These are phyloP conservation scores for Cymbopogon citratus DNA, from an alignment of 176 grass and related monocot genomes.

Conservation along the genomic window DNA sequence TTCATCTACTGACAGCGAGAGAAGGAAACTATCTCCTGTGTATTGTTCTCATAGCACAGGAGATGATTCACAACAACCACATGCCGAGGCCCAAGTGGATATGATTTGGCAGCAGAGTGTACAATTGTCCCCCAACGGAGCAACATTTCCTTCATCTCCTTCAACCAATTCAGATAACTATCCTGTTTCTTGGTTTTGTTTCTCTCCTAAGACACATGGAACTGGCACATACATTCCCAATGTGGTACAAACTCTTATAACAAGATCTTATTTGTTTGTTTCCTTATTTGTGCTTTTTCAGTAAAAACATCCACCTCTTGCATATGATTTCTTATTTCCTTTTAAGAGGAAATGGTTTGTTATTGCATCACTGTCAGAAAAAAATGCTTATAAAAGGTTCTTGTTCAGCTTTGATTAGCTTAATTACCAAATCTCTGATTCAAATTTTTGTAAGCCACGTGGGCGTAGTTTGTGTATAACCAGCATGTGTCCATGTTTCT, in stretches of 20 bases:
- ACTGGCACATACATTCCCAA: slow-evolving; percentile 37
- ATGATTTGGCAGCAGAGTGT: slow-evolving; percentile 25
- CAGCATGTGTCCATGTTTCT: not conserved
- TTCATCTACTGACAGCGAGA: slow-evolving; percentile 11
- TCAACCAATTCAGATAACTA: not conserved
- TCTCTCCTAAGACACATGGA: slow-evolving; percentile 17
- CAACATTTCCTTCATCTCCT: not conserved
- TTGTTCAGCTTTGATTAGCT: not conserved
- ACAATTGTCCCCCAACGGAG: not conserved
- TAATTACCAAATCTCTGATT: too few species aligned
- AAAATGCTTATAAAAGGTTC: not conserved
- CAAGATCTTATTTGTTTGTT: slow-evolving; percentile 5
- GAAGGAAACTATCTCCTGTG: slow-evolving; percentile 11
- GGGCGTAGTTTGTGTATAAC: not conserved
- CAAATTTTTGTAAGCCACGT: not conserved
- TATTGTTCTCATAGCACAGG: slow-evolving; percentile 29
- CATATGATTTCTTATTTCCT: too few species aligned
- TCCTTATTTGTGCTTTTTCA: not conserved
- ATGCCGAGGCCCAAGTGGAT: slow-evolving; percentile 16
- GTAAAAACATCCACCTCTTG: too few species aligned
- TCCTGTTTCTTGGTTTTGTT: not conserved
- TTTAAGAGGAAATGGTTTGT: too few species aligned
- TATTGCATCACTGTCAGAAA: not conserved
- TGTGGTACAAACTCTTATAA: slow-evolving; percentile 32
- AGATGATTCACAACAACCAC: slow-evolving; percentile 19